Percentiles rank a stretch among this genome's conserved stretches.
Conservation (phyloP, 2,329 filamentous ascomycete species). For the Ramichloridium luteum region DNA sequence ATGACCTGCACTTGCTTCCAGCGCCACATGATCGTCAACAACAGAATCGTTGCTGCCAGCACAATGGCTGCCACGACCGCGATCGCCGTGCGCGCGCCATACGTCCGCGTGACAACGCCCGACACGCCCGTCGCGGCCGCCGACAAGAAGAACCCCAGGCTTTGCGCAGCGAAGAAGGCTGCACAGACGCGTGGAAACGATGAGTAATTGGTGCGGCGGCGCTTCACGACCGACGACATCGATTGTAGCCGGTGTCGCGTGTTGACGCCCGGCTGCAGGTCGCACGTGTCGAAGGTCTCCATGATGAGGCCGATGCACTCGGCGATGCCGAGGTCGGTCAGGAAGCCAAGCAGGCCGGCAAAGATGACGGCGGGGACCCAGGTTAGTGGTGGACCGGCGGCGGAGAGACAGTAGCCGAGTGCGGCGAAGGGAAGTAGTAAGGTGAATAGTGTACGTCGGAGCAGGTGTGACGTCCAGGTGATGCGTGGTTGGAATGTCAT, state of each 20-base stretch:
- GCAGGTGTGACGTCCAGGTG: slow-evolving; percentile 59
- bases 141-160: slow-evolving; percentile 55
- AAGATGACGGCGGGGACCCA: slow-evolving; percentile 55
- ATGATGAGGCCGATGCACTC: slow-evolving; percentile 68
- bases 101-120: slow-evolving; percentile 51
- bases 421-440: slow-evolving; percentile 54
- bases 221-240: slow-evolving; percentile 31
- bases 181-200: slow-evolving; percentile 62
- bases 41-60: slow-evolving; percentile 49
- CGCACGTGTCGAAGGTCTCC: slow-evolving; percentile 72
- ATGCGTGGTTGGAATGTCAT: slow-evolving; percentile 54
- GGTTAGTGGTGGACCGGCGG: slow-evolving; percentile 48
- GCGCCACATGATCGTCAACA: slow-evolving; percentile 50
- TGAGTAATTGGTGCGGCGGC: slow-evolving; percentile 57
- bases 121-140: slow-evolving; percentile 57
- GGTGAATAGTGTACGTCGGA: slow-evolving; percentile 56
- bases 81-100: slow-evolving; percentile 57
- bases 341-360: slow-evolving; percentile 53
- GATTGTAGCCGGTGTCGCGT: slow-evolving; percentile 34
- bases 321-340: slow-evolving; percentile 60
- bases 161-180: slow-evolving; percentile 59
- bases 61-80: slow-evolving; percentile 57
- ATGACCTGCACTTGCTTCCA: slow-evolving; percentile 58
- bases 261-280: slow-evolving; percentile 60
- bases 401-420: slow-evolving; percentile 55